Evolutionary conservation across 441 rosid species (phyloP).

Genomic region (Gossypium trilobum): DNA sequence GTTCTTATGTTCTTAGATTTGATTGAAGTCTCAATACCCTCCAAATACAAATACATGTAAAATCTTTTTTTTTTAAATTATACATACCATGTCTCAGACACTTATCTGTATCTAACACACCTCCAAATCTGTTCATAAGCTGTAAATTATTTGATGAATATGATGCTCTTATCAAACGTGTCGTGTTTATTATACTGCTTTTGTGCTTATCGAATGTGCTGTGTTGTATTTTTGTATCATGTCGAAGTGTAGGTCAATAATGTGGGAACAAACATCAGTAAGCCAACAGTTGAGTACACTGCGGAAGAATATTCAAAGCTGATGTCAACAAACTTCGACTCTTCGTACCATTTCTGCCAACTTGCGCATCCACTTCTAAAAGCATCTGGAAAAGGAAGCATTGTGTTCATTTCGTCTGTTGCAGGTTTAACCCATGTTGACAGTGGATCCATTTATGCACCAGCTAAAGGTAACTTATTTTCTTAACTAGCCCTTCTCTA

Average conservation of each 20-base stretch:
- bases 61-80: too few relatives aligned
- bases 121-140: too few relatives aligned
- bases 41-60: too few relatives aligned
- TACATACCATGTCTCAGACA: too few relatives aligned
- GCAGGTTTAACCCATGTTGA: slow-evolving; percentile 40
- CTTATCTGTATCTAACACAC: too few relatives aligned
- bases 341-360: slow-evolving; percentile 68
- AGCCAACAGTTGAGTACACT: slow-evolving; percentile 59
- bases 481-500: background rate
- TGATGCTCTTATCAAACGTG: background rate
- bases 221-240: background rate
- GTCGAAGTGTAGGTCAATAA: slow-evolving; percentile 53
- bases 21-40: too few relatives aligned
- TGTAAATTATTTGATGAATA: background rate
- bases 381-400: slow-evolving; percentile 58
- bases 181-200: background rate
- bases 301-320: slow-evolving; percentile 47
- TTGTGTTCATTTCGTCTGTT: slow-evolving; percentile 79
- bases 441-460: slow-evolving; percentile 58
- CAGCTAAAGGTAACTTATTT: slow-evolving; percentile 48
- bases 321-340: slow-evolving; percentile 59
- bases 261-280: slow-evolving; percentile 71
- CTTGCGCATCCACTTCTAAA: slow-evolving; percentile 75
- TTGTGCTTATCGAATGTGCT: background rate
- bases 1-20: too few relatives aligned